These are phyloP conservation scores for Gaultheria prostrata DNA, from an alignment of 148 eudicot species.

Conservation along the genomic window DNA sequence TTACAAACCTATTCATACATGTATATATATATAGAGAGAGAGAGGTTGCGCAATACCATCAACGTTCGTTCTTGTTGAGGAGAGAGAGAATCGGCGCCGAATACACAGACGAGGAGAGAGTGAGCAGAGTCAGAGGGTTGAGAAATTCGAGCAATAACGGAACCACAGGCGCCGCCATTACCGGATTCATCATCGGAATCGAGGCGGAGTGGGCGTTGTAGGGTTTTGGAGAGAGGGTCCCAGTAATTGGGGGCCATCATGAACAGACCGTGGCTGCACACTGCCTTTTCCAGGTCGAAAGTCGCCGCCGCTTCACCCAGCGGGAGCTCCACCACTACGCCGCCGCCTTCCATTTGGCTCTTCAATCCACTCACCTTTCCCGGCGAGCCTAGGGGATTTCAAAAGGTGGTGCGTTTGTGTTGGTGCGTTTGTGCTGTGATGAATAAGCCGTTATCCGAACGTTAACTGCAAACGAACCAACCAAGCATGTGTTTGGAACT, in stretches of 20 bases:
- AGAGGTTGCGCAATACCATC: slow-evolving; percentile 35
- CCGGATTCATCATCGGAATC: background rate
- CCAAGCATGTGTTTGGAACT: no score
- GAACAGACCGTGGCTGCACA: slow-evolving; percentile 66
- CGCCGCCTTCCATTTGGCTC: background rate
- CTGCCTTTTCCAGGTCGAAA: slow-evolving; percentile 50
- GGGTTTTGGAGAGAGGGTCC: slow-evolving; percentile 51
- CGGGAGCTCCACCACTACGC: slow-evolving; percentile 34
- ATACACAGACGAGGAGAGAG: slow-evolving; percentile 38
- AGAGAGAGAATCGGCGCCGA: slow-evolving; percentile 35
- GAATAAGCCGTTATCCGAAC: no score
- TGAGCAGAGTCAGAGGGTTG: slow-evolving; percentile 34
- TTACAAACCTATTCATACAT: background rate
- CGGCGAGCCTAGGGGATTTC: slow-evolving; percentile 10
- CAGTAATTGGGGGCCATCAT: slow-evolving; percentile 66
- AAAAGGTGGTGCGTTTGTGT: background rate
- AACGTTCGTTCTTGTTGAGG: slow-evolving; percentile 25
- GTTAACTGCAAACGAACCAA: no score
- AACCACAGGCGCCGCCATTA: slow-evolving; percentile 6
- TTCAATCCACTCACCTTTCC: background rate
- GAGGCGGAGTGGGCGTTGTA: slow-evolving; percentile 64
- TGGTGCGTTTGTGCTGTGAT: background rate
- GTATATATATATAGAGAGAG: background rate
- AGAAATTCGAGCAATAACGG: slow-evolving; percentile 38
- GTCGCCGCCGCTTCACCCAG: slow-evolving; percentile 30